phyloP scores from a whole-genome alignment of 148 eudicot species.

The Vaccinium myrtillus region DNA sequence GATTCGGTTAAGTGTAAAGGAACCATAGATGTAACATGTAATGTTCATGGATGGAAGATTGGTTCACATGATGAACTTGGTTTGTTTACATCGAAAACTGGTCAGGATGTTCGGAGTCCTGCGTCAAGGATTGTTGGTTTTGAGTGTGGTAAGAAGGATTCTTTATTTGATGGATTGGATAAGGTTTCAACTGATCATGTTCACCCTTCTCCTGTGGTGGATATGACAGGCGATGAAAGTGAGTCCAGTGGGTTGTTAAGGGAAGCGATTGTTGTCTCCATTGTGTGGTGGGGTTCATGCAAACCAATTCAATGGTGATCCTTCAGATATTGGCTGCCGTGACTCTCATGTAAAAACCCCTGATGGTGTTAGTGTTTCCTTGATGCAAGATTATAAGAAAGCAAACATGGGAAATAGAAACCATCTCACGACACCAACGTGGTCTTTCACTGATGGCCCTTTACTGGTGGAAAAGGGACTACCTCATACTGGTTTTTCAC shows the following conservation, averaged over 20 bases:
- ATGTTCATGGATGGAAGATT: conserved; percentile 28
- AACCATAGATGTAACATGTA: conserved; percentile 30
- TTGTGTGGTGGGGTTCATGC: conserved; percentile 37
- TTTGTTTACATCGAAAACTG: conserved; percentile 28
- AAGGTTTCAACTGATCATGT: conserved; percentile 13
- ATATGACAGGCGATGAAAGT: conserved; percentile 16
- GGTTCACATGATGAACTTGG: conserved; percentile 24
- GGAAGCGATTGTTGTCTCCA: conserved; percentile 64
- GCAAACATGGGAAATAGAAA: conserved; percentile 35
- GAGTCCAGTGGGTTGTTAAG: conserved; percentile 31
- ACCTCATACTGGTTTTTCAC: conserved; percentile 26
- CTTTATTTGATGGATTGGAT: conserved; percentile 13
- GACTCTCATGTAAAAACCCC: conserved; percentile 14
- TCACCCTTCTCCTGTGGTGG: conserved; percentile 31
- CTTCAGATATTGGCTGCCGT: conserved; percentile 33
- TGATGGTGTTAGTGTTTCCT: conserved; percentile 26
- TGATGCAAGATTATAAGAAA: conserved; percentile 37
- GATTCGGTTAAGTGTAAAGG: conserved; percentile 21
- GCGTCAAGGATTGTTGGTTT: conserved; percentile 67
- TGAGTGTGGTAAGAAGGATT: conserved; percentile 33
- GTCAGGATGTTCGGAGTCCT: conserved; percentile 40
- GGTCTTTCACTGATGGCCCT: conserved; percentile 59
- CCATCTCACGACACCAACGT: conserved; percentile 26
- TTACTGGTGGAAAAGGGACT: conserved; percentile 30
- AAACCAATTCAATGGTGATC: conserved; percentile 41